Conservation (phyloP, 164 flowering plant genomes). For the Vitis labrusca region DNA sequence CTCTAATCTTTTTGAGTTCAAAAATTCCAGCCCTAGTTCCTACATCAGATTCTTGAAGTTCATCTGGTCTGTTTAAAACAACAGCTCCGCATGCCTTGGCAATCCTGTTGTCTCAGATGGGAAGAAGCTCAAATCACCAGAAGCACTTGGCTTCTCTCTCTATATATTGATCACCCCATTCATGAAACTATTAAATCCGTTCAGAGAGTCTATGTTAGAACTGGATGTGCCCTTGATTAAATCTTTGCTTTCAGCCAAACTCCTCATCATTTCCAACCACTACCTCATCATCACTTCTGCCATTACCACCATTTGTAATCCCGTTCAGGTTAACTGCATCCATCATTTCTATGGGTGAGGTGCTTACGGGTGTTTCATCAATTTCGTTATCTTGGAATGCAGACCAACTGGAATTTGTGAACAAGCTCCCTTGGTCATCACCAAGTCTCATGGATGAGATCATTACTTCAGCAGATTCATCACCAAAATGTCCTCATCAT, state of each 20-base stretch:
- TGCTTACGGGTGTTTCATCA: conserved; percentile 42
- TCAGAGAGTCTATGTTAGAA: conserved; percentile 27
- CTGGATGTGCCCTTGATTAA: conserved; percentile 37
- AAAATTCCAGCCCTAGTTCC: conserved; percentile 92
- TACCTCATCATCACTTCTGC: conserved; percentile 89
- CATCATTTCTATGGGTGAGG: conserved; percentile 57
- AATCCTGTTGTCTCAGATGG: conserved; percentile 71
- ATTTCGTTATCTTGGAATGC: conserved; percentile 81
- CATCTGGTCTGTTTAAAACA: conserved; percentile 93
- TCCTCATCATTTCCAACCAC: conserved; percentile 87
- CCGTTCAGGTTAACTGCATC: conserved; percentile 70
- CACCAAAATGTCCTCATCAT: too few relatives aligned
- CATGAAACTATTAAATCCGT: conserved; percentile 17
- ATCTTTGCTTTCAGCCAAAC: conserved; percentile 39
- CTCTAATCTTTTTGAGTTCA: conserved; percentile 94
- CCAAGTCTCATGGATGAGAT: too few relatives aligned
- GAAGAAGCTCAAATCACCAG: conserved; percentile 42
- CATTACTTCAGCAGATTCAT: too few relatives aligned
- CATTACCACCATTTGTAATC: conserved; percentile 50
- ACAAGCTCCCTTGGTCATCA: conserved; percentile 39
- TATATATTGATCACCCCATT: conserved; percentile 23
- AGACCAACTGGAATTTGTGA: conserved; percentile 99
- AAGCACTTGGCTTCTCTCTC: conserved; percentile 28
- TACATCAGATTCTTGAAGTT: conserved; percentile 93
- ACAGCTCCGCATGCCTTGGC: conserved; percentile 97